phyloP scores from a whole-genome alignment of 352 stramenopile genomes.

The Pythium brachiatum region DNA sequence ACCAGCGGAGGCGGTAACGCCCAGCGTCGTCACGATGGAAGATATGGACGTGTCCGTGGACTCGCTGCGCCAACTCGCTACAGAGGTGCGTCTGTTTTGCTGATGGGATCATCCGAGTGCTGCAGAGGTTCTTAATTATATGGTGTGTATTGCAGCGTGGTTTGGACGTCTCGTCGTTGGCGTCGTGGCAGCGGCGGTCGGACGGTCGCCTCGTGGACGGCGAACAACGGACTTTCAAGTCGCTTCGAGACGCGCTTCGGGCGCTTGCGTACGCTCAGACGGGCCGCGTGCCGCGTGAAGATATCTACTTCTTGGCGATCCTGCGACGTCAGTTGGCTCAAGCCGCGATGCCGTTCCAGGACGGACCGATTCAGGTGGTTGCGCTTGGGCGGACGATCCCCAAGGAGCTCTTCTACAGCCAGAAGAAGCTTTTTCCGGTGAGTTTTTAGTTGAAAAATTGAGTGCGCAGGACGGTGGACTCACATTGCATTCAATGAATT shows the following conservation, averaged over 20 bases:
- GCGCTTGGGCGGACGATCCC: slow-evolving; percentile 48
- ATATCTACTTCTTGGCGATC: slow-evolving; percentile 75
- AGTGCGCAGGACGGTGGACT: too few species aligned
- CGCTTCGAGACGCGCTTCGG: slow-evolving; percentile 49
- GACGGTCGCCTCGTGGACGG: slow-evolving; percentile 46
- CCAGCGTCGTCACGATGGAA: slow-evolving; percentile 7
- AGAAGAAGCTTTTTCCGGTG: slow-evolving; percentile 78
- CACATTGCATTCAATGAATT: not conserved
- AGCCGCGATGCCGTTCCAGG: slow-evolving; percentile 47
- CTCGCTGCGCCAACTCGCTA: slow-evolving; percentile 4
- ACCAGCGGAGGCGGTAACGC: not conserved
- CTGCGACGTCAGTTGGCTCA: slow-evolving; percentile 56
- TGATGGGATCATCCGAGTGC: not conserved
- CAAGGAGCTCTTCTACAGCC: slow-evolving; percentile 67
- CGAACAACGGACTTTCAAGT: slow-evolving; percentile 43
- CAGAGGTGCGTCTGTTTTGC: slow-evolving; percentile 9
- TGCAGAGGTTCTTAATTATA: not conserved
- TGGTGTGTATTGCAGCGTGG: slow-evolving; percentile 24
- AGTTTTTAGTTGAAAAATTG: too few species aligned
- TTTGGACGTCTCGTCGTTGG: slow-evolving; percentile 34
- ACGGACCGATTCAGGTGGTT: slow-evolving; percentile 65
- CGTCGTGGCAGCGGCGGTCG: slow-evolving; percentile 32
- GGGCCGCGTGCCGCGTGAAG: slow-evolving; percentile 50
- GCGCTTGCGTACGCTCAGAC: slow-evolving; percentile 31
- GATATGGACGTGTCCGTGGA: slow-evolving; percentile 19